These are phyloP conservation scores for Citrus australasica DNA, from an alignment of 345 rosid genomes.

Conservation along the genomic window DNA sequence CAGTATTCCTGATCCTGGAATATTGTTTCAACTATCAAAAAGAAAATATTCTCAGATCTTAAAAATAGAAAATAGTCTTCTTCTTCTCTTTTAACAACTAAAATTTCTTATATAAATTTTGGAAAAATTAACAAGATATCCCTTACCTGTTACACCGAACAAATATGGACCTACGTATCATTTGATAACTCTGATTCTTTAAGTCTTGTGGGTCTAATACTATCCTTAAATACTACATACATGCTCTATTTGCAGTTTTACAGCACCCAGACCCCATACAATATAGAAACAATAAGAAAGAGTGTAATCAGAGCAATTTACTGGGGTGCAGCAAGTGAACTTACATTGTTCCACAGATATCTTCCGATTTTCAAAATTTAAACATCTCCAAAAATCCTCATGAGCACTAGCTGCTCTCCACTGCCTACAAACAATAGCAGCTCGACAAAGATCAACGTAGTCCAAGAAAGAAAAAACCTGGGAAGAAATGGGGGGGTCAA, in stretches of 20 bases:
- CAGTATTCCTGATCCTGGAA: not conserved
- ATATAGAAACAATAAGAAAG: not conserved
- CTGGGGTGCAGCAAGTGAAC: constrained; percentile 15
- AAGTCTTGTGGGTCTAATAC: not conserved
- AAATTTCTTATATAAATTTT: not conserved
- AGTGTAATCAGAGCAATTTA: not conserved
- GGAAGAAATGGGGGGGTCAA: not conserved
- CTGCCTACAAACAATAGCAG: constrained; percentile 92
- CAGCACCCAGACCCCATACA: not conserved
- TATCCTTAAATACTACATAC: not conserved
- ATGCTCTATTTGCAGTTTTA: not conserved
- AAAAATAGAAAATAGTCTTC: not conserved
- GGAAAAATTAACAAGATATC: not conserved
- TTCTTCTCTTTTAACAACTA: not conserved
- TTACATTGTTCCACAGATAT: constrained; percentile 85
- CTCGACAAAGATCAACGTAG: constrained; percentile 68
- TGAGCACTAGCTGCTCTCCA: constrained; percentile 94
- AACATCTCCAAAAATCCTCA: constrained; percentile 95
- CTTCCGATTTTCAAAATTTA: constrained; percentile 77
- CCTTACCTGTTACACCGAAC: not conserved
- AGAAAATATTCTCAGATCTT: not conserved
- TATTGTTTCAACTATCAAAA: not conserved
- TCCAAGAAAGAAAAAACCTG: constrained; percentile 96
- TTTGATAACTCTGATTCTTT: not conserved
- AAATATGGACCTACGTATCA: not conserved